Percentiles rank a stretch among this genome's conserved stretches.
Conservation (phyloP, 2,329 filamentous ascomycete genomes). For the Zymoseptoria passerinii region DNA sequence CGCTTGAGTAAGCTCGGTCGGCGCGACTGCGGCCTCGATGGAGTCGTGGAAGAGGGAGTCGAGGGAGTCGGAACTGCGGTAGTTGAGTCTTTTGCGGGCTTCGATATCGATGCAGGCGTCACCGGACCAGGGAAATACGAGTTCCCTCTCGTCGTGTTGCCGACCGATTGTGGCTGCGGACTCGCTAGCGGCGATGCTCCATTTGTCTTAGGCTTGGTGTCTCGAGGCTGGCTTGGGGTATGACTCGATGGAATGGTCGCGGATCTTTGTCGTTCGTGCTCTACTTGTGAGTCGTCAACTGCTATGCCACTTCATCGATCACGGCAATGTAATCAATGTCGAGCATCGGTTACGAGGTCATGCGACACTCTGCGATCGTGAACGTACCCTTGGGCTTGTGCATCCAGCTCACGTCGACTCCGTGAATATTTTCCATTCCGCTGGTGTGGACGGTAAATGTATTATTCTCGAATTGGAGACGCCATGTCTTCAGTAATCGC, state of each 20-base stretch:
- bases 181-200: constrained; percentile 1
- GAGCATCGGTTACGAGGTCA: constrained; percentile 1
- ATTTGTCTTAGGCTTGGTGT: constrained; percentile 1
- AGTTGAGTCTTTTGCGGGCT: constrained; percentile 18
- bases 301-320: background rate
- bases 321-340: background rate
- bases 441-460: constrained; percentile 5
- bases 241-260: constrained; percentile 4
- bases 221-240: background rate
- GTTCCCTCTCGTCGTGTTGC: constrained; percentile 5
- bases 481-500: constrained; percentile 7
- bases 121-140: constrained; percentile 16
- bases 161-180: background rate
- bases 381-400: constrained; percentile 14
- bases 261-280: constrained; percentile 1
- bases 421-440: constrained; percentile 19
- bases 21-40: constrained; percentile 12
- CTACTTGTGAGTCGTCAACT: background rate
- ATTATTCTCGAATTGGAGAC: constrained; percentile 9
- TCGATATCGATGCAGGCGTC: constrained; percentile 15
- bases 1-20: constrained; percentile 38
- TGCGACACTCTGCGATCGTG: background rate
- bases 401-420: constrained; percentile 18
- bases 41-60: constrained; percentile 9
- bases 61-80: constrained; percentile 15